phyloP scores from a whole-genome alignment of 495 filamentous ascomycete genomes.

The Pseudoneurospora amorphoporcata region DNA sequence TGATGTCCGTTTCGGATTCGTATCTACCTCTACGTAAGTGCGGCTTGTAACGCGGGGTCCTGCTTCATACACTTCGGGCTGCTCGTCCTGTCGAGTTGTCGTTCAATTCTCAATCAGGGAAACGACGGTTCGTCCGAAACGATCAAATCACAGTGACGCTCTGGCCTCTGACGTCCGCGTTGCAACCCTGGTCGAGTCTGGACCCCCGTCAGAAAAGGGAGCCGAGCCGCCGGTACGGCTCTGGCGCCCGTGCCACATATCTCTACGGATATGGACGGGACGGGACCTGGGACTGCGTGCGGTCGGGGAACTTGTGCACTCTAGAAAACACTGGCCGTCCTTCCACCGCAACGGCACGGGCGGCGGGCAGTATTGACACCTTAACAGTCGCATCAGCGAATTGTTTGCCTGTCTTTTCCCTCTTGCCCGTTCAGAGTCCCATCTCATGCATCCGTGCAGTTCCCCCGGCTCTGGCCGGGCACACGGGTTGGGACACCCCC shows the following conservation, averaged over 20 bases:
- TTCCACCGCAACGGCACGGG: not conserved
- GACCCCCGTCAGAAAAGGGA: not conserved
- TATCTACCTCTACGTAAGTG: not conserved
- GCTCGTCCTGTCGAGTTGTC: not conserved
- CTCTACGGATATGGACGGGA: not conserved
- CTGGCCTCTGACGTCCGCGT: not conserved
- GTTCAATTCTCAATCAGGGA: not conserved
- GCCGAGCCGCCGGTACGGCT: slow-evolving; percentile 8
- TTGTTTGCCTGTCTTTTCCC: not conserved
- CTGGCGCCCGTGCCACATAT: slow-evolving; percentile 6
- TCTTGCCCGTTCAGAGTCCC: not conserved
- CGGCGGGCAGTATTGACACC: not conserved
- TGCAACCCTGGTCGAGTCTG: not conserved
- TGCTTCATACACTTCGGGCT: not conserved
- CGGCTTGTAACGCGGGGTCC: not conserved
- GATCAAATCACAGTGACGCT: slow-evolving; percentile 5
- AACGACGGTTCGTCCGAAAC: not conserved
- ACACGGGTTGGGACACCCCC: not conserved
- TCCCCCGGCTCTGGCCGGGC: not conserved
- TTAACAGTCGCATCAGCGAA: not conserved
- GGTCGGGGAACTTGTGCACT: not conserved
- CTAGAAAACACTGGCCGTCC: not conserved
- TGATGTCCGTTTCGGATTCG: not conserved
- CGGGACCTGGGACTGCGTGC: not conserved
- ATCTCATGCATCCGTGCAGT: not conserved